These are phyloP conservation scores for Colletotrichum cuscutae DNA, from an alignment of 2,329 filamentous ascomycete species.

Conservation along the genomic window DNA sequence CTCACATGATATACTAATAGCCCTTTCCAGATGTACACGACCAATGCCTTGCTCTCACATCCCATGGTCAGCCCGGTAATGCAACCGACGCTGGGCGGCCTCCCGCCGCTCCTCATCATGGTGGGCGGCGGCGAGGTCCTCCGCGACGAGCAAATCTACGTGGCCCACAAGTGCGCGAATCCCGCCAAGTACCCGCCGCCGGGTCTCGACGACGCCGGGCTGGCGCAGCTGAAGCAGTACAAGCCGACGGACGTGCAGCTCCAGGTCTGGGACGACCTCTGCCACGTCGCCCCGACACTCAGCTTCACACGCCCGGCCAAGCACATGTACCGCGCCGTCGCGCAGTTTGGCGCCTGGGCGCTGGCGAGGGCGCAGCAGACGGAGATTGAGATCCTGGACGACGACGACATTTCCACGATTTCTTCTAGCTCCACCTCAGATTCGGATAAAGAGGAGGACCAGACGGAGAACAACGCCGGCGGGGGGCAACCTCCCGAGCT, in stretches of 20 bases:
- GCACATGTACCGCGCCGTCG: conserved; percentile 91
- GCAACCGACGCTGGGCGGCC: conserved; percentile 87
- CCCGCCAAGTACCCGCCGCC: conserved; percentile 80
- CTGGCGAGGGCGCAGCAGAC: conserved; percentile 83
- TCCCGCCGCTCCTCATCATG: conserved; percentile 88
- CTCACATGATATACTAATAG: conserved; percentile 29
- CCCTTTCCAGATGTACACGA: conserved; percentile 70
- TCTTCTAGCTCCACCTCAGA: conserved; percentile 70
- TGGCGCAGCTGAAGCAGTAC: conserved; percentile 71
- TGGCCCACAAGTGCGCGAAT: conserved; percentile 94
- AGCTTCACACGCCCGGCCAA: conserved; percentile 97
- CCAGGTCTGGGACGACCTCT: conserved; percentile 95
- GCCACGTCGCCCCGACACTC: conserved; percentile 91
- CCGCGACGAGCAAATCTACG: conserved; percentile 92
- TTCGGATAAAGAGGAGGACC: conserved; percentile 44
- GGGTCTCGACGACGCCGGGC: conserved; percentile 72
- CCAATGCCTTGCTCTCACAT: conserved; percentile 86
- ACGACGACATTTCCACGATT: conserved; percentile 80
- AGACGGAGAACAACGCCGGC: conserved; percentile 34
- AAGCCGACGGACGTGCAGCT: conserved; percentile 91
- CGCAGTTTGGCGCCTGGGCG: conserved; percentile 94
- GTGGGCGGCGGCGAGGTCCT: conserved; percentile 90
- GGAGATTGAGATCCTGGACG: conserved; percentile 83
- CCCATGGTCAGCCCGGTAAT: conserved; percentile 90
- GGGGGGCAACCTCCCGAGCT: conserved; percentile 38